Base-by-base conservation (phyloP, 1,139 yeast species). In the Zygoascus meyerae region DNA sequence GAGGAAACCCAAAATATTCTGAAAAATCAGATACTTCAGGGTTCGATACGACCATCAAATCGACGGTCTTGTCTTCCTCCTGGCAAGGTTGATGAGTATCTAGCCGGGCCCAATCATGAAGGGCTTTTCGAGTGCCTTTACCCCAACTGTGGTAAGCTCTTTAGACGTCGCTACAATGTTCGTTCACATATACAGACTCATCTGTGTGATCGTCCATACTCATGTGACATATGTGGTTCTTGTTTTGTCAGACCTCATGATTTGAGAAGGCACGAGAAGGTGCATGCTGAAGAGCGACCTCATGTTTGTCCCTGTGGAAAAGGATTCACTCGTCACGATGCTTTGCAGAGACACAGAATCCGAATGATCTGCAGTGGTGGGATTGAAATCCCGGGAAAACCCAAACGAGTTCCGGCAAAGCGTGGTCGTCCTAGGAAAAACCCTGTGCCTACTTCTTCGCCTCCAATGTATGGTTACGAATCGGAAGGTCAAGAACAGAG, bases 141-240 rank as follows among this genome's bases (percentile, higher is more conserved):
- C 65, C 79, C 85, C 21, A 75, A 77, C 47, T 94, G 99, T 67
- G 85, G 86, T 14, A 89, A 94, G 65, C 71, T 77, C 48, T 92
- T 94, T 67, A 81, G 90, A 8, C 74, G 98, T 60, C 73, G 96
- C 44, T 94, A 94, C 67, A 94, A 94, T 62, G 89, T 87, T n/a
- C 74, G 97, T 52, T 87, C 97, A 0, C 99, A 94, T 64, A 90
- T 94, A 48, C 98, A 94, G 64, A 94, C 98, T 0, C 99, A 94
- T 71, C 70, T 94, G 46, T 83, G 94, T 63, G 98, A 94, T 65
- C 72, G 97, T 48, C 99, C 99, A 4, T 81, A 84, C 59, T 52
- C 64, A 2, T 85, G 92, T 63, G 78, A 79, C 3, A 56, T 58
- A 10, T 78, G 83, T 58, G 66, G 68, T 5, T 82, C 86, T 53